Evolutionary conservation across 2,329 filamentous ascomycete species (phyloP).

Genomic region (Penicillium sp.): DNA sequence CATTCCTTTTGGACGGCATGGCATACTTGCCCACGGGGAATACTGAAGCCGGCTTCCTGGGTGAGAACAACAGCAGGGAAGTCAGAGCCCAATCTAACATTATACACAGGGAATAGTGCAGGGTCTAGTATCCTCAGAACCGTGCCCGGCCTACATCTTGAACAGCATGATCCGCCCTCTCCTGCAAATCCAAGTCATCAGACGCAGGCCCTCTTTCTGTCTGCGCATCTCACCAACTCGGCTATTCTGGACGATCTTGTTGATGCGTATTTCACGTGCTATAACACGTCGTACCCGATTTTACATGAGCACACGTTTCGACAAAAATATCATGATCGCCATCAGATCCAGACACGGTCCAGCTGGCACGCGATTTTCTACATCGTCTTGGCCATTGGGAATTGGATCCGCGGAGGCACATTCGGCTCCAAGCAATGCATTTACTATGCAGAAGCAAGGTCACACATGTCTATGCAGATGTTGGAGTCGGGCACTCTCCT

Average conservation of each 20-base stretch:
- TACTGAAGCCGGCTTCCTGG: constrained; percentile 37
- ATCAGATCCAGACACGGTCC: constrained; percentile 35
- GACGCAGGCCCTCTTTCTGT: constrained; percentile 13
- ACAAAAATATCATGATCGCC: constrained; percentile 42
- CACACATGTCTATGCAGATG: too few relatives aligned
- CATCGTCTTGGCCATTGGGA: constrained; percentile 41
- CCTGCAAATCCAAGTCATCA: constrained; percentile 21
- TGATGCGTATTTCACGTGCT: constrained; percentile 45
- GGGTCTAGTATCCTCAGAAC: too few relatives aligned
- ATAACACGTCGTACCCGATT: constrained; percentile 45
- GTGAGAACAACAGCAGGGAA: constrained; percentile 4
- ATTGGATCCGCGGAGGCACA: too few relatives aligned
- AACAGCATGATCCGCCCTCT: constrained; percentile 22
- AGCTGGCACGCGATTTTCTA: constrained; percentile 45
- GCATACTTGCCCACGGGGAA: constrained; percentile 35
- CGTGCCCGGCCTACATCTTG: constrained; percentile 14
- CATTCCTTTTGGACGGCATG: constrained; percentile 27
- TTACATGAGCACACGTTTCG: constrained; percentile 46
- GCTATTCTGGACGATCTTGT: constrained; percentile 18
- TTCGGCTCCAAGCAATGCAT: too few relatives aligned
- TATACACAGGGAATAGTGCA: too few relatives aligned
- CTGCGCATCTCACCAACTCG: constrained; percentile 27
- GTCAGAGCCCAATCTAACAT: too few relatives aligned
- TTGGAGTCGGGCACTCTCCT: constrained; percentile 31
- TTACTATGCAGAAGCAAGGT: too few relatives aligned